phyloP scores from a whole-genome alignment of 257 asterid species.

The Linderniella brevidens region DNA sequence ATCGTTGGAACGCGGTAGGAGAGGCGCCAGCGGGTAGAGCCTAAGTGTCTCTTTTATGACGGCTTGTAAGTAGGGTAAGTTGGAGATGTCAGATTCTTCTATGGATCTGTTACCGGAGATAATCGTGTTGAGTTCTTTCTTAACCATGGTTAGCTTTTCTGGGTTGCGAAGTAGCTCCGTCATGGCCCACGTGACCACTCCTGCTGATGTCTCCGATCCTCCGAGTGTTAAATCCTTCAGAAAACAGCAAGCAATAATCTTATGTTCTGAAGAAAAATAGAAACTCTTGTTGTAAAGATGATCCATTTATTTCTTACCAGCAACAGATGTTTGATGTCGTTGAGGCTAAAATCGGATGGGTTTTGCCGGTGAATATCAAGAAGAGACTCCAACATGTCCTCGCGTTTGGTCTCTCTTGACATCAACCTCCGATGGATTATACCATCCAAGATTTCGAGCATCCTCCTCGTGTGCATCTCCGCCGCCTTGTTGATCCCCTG shows the following conservation, averaged over 20 bases:
- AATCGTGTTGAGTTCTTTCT: slow-evolving; percentile 7
- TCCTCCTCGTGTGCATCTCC: not conserved
- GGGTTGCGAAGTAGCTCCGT: slow-evolving; percentile 16
- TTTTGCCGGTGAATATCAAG: slow-evolving; percentile 8
- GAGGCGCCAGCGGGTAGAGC: slow-evolving; percentile 10
- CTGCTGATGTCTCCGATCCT: slow-evolving; percentile 13
- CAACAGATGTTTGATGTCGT: slow-evolving; percentile 11
- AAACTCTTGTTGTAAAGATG: not conserved
- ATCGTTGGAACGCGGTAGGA: slow-evolving; percentile 8
- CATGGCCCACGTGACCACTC: slow-evolving; percentile 22
- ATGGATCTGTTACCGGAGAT: slow-evolving; percentile 2
- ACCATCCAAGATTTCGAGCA: slow-evolving; percentile 9
- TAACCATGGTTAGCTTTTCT: slow-evolving; percentile 4
- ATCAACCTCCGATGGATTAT: slow-evolving; percentile 8
- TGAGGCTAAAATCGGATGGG: slow-evolving; percentile 7
- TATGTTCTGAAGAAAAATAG: too few species aligned
- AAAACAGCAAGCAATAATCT: not conserved
- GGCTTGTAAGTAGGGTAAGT: slow-evolving; percentile 14
- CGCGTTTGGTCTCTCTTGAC: not conserved
- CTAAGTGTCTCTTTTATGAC: slow-evolving; percentile 17
- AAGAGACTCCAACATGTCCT: slow-evolving; percentile 18
- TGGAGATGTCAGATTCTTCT: slow-evolving; percentile 17
- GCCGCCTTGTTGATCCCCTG: slow-evolving; percentile 9
- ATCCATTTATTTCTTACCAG: slow-evolving; percentile 5
- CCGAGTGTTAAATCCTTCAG: slow-evolving; percentile 12